A percentile compares a stretch with the other conserved stretches of the same genome.
phyloP scores from a whole-genome alignment of 129 eudicot genomes.

The Escallonia herrerae region DNA sequence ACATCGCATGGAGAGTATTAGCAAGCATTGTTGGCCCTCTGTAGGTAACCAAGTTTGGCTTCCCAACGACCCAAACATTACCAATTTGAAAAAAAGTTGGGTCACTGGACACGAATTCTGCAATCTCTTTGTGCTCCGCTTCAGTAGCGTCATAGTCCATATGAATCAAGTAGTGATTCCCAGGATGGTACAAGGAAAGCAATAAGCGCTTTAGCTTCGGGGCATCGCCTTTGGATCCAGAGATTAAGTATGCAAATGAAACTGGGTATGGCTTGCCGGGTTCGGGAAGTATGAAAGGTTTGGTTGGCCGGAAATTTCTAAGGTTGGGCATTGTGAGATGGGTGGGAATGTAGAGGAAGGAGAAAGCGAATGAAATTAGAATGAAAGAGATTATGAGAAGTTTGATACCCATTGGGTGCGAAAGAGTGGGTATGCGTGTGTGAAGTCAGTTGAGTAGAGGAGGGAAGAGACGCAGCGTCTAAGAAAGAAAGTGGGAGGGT shows the following conservation, averaged over 20 bases:
- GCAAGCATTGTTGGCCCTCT: conserved; percentile 97
- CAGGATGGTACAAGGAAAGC: conserved; percentile 75
- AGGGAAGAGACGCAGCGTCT: background rate
- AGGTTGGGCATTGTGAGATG: conserved; percentile 22
- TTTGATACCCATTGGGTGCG: conserved; percentile 39
- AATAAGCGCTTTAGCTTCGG: conserved; percentile 58
- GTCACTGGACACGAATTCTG: conserved; percentile 40
- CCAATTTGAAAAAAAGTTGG: conserved; percentile 44
- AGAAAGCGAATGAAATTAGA: conserved; percentile 38
- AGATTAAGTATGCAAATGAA: conserved; percentile 86
- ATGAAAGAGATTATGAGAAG: conserved; percentile 41
- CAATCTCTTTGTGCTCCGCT: conserved; percentile 51
- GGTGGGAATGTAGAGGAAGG: conserved; percentile 52
- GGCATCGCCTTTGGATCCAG: conserved; percentile 75
- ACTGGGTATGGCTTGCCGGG: conserved; percentile 45
- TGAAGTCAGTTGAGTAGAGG: background rate
- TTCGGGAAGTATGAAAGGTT: conserved; percentile 28
- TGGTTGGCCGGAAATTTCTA: conserved; percentile 15
- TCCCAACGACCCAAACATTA: conserved; percentile 79
- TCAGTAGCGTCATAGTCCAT: conserved; percentile 57
- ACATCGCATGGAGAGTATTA: conserved; percentile 77
- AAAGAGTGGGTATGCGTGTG: background rate
- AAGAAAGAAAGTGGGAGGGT: background rate
- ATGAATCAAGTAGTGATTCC: conserved; percentile 60
- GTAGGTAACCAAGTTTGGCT: conserved; percentile 73